These are phyloP conservation scores for Psidium friedrichsthalianum DNA, from an alignment of 345 rosid species.

Conservation along the genomic window DNA sequence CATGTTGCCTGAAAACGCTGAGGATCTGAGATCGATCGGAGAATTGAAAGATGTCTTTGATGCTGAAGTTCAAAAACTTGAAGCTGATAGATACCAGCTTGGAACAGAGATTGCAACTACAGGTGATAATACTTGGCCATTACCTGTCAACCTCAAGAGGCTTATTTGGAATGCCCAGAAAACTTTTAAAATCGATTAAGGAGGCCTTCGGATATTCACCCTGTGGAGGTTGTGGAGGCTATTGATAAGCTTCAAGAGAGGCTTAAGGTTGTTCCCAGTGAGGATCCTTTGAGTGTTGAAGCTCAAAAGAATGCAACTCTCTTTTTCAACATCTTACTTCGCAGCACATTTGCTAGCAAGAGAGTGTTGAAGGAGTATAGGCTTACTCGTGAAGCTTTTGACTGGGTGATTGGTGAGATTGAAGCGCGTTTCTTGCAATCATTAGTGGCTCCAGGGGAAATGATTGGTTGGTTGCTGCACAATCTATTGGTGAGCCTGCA, in stretches of 20 bases:
- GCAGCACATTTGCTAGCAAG: conserved; percentile 94
- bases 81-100: conserved; percentile 77
- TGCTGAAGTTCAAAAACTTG: conserved; percentile 87
- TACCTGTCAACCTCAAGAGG: conserved; percentile 92
- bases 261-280: conserved; percentile 90
- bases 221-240: conserved; percentile 91
- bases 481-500: conserved; percentile 98
- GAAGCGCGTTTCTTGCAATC: conserved; percentile 89
- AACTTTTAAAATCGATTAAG: conserved; percentile 80
- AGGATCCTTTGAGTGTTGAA: conserved; percentile 81
- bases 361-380: conserved; percentile 92
- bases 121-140: conserved; percentile 84
- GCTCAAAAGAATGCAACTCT: conserved; percentile 97
- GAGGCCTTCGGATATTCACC: conserved; percentile 80
- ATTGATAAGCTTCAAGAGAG: conserved; percentile 94
- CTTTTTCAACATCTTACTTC: conserved; percentile 84
- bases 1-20: conserved; percentile 70
- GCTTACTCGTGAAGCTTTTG: conserved; percentile 92
- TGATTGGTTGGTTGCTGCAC: conserved; percentile 99
- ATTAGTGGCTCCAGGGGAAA: conserved; percentile 86
- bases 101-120: conserved; percentile 90
- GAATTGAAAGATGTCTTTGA: conserved; percentile 88
- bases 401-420: conserved; percentile 95
- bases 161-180: conserved; percentile 98
- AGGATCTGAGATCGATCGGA: conserved; percentile 75